phyloP scores from a whole-genome alignment of 2,329 filamentous ascomycete species.

The Fusarium newnesense region DNA sequence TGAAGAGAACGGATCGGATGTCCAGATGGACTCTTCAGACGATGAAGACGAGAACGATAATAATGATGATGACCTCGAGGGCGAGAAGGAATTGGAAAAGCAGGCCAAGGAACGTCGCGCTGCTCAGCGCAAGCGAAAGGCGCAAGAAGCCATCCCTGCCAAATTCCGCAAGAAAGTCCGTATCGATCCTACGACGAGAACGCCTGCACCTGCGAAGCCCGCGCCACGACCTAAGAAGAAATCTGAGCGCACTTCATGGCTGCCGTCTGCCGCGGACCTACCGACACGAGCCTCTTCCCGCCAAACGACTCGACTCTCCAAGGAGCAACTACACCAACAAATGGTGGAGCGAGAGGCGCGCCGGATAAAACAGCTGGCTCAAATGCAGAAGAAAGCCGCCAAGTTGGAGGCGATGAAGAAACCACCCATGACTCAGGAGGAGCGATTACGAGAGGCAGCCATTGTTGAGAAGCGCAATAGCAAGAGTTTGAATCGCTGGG shows the following conservation, averaged over 20 bases:
- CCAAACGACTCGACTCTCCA: conserved; percentile 67
- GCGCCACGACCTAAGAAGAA: conserved; percentile 67
- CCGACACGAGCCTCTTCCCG: conserved; percentile 69
- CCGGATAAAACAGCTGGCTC: conserved; percentile 74
- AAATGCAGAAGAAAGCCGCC: conserved; percentile 75
- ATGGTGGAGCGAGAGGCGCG: conserved; percentile 78
- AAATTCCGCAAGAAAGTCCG: conserved; percentile 80
- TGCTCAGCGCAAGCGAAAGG: conserved; percentile 81
- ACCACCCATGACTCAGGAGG: conserved; percentile 85
- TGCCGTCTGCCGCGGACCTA: conserved; percentile 64
- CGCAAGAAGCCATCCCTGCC: conserved; percentile 77
- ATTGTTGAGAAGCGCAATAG: conserved; percentile 86
- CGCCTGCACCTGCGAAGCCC: conserved; percentile 51
- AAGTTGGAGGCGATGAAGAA: conserved; percentile 79
- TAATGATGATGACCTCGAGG: conserved; percentile 76
- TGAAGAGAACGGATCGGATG: conserved; percentile 75
- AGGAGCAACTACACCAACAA: conserved; percentile 73
- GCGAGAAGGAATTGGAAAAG: conserved; percentile 86
- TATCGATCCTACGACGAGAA: conserved; percentile 65
- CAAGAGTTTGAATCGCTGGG: conserved; percentile 93
- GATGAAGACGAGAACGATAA: conserved; percentile 81
- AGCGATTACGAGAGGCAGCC: conserved; percentile 84
- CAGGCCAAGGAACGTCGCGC: conserved; percentile 75
- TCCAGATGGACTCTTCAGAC: conserved; percentile 86
- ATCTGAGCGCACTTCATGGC: conserved; percentile 68